Percentiles rank a stretch among this genome's conserved stretches.
phyloP scores from a whole-genome alignment of 371 early-diverging fungal species.

The Hamiltosporidium magnivora region DNA sequence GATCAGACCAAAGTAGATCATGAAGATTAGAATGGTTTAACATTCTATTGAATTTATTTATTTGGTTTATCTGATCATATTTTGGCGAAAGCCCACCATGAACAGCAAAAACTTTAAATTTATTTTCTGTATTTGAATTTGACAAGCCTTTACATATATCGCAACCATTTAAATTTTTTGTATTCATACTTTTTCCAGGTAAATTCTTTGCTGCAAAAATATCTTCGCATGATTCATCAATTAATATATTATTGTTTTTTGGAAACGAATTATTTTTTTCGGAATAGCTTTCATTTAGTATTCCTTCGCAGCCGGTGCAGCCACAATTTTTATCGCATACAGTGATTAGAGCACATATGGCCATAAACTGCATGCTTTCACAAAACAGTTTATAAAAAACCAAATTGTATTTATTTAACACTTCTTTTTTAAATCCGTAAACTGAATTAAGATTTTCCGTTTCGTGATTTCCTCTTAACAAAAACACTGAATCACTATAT shows the following conservation, averaged over 20 bases:
- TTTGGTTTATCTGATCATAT: constrained; percentile 80
- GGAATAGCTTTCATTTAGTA: too few species aligned
- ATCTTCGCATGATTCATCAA: constrained; percentile 3
- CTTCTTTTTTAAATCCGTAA: constrained; percentile 98
- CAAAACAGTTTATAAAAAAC: constrained; percentile 95
- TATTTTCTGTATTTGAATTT: too few species aligned
- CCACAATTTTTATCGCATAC: too few species aligned
- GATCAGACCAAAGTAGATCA: constrained; percentile 96
- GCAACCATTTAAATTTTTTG: constrained; percentile 62
- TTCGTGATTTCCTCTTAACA: constrained; percentile 97
- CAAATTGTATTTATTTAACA: constrained; percentile 83
- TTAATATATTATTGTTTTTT: not conserved
- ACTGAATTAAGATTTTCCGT: constrained; percentile 93
- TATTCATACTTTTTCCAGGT: too few species aligned
- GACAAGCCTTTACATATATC: constrained; percentile 63
- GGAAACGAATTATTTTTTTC: constrained; percentile 5
- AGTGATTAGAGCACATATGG: constrained; percentile 35
- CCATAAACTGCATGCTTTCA: constrained; percentile 90
- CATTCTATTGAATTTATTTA: constrained; percentile 89
- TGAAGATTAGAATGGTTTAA: constrained; percentile 95
- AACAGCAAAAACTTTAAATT: constrained; percentile 74
- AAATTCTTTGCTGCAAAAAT: too few species aligned
- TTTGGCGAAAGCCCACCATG: constrained; percentile 97
- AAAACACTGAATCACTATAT: constrained; percentile 78
- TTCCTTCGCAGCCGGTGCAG: too few species aligned